Base-by-base conservation (phyloP, 2,329 filamentous ascomycete species). In the Beauveria medogensis region DNA sequence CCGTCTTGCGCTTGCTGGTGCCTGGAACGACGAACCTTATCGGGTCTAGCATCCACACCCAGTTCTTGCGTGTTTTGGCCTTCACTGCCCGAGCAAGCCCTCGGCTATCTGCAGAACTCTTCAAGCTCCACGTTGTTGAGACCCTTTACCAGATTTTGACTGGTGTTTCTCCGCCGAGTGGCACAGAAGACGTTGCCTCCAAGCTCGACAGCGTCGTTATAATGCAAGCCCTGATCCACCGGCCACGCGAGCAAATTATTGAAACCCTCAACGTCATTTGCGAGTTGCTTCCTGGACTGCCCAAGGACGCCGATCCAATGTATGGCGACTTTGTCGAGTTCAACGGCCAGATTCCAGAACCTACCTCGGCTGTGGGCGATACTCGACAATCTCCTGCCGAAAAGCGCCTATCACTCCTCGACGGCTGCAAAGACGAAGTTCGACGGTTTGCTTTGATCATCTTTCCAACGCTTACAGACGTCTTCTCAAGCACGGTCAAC, bases 211-310 rank as follows among this genome's bases (percentile, higher is more conserved):
- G 92, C 70, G 93, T 97, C 60, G 85, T 99, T 51, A 94, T 99
- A 69, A 99, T 99, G 95, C 94, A 99, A 76, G 92, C 95, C 43
- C 81, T 99, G 64, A 96, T 99, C 57, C 94, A 97, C 70, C 87
- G 93, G 46, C 94, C 94, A 7, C 87, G 92, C 61, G 95, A 99
- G 67, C 94, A 99, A 74, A 90, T 99, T 20, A 94, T 93, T 67
- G 94, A 99, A 77, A 97, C 95, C 1, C 82, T 99, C 64, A 97
- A 97, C 71, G 92, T 99, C 65, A 92, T 99, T 65, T 97, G 94
- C 77, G 94, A 99, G 75, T 80, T 99, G 34, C 81, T 99, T 41
- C 92, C 93, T 1, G 87, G 84, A 55, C 79, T 93, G 18, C 86
- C 88, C 14, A 81, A 80, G 59, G 78, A 78, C 37, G 77, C 77